phyloP scores from a whole-genome alignment of 305 asterid species.

The Fraxinus ornus region DNA sequence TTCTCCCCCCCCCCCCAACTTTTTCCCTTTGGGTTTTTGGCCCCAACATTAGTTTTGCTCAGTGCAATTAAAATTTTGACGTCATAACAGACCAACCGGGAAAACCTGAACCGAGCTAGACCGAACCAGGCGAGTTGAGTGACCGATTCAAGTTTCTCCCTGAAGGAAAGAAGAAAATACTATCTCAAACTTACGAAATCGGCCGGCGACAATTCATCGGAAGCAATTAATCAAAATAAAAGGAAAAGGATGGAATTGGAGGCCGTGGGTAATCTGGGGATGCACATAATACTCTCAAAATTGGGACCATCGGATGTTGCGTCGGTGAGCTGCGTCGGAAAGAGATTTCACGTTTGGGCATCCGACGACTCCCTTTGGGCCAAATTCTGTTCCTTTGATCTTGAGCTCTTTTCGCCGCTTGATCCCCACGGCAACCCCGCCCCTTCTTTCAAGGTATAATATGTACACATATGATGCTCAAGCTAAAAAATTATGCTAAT shows the following conservation, averaged over 20 bases:
- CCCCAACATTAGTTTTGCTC: too few relatives aligned
- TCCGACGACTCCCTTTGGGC: slow-evolving; percentile 79
- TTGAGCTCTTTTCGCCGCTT: slow-evolving; percentile 58
- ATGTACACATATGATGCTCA: background rate
- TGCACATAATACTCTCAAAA: slow-evolving; percentile 68
- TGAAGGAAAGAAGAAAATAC: background rate
- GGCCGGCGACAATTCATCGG: background rate
- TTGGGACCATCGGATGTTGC: slow-evolving; percentile 60
- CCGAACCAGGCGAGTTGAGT: too few relatives aligned
- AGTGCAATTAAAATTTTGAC: too few relatives aligned
- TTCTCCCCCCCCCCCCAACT: too few relatives aligned
- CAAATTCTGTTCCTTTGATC: slow-evolving; percentile 65
- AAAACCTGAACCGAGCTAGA: too few relatives aligned
- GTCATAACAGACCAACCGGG: too few relatives aligned
- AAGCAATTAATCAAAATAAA: background rate
- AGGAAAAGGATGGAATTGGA: slow-evolving; percentile 54
- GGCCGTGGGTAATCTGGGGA: slow-evolving; percentile 65
- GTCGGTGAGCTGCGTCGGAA: slow-evolving; percentile 60
- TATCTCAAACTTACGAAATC: background rate
- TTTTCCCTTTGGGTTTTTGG: too few relatives aligned
- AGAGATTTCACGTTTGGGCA: slow-evolving; percentile 57
- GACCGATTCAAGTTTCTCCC: too few relatives aligned
- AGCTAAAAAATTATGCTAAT: background rate
- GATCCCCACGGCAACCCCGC: slow-evolving; percentile 55
- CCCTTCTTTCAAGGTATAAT: slow-evolving; percentile 60